Base-by-base conservation (phyloP, 192 early-diverging fungal genomes). In the Coemansia sp. region DNA sequence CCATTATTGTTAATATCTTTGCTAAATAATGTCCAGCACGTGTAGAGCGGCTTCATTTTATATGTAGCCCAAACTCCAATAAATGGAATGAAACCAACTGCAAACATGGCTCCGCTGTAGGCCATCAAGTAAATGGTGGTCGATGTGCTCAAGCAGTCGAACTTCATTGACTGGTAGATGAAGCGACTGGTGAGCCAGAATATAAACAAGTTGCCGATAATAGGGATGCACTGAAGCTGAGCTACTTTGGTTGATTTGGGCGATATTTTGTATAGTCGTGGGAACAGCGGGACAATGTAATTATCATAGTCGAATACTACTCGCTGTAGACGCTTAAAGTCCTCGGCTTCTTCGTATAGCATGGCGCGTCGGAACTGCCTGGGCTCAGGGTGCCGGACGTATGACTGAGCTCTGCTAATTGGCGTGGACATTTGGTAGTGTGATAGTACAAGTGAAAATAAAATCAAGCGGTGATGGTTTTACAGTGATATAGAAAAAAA, bases 1-100 rank as follows among this genome's bases (percentile, higher is more conserved):
- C 77, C 77, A 46, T 73, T 73, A 46, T 54, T 67, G 44, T 75
- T 70, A 2, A 84, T 69, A 33, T 76, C 73, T 1, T 60, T 60
- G 66, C 82, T 84, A 68, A 84, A 76, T 62, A 74, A 10, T 11
- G 57, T 44, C 82, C 82, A 84, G 67, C 72, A 76, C 51, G 42
- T 60, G 54, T 79, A 73, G 15, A 84, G 60, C 15, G 82, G 82
- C 29, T 72, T 65, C 42, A 74, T 12, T 44, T 65, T 73, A 41
- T 79, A 79, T 16, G 68, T 65, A 22, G 71, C 60, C 73, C 74
- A 84, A 42, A 84, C 82, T 29, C 72, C 76, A 29, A 74, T 43
- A 51, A 84, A 84, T 12, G 82, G 82, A 27, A 84, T 72, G 52
- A 84, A 79, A 6, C 82, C 82, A 1, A 78, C 5, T 1, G 79